Percentiles rank a stretch among this genome's conserved stretches.
phyloP scores from a whole-genome alignment of 164 flowering plant genomes.

The Paratinospora sagittata region DNA sequence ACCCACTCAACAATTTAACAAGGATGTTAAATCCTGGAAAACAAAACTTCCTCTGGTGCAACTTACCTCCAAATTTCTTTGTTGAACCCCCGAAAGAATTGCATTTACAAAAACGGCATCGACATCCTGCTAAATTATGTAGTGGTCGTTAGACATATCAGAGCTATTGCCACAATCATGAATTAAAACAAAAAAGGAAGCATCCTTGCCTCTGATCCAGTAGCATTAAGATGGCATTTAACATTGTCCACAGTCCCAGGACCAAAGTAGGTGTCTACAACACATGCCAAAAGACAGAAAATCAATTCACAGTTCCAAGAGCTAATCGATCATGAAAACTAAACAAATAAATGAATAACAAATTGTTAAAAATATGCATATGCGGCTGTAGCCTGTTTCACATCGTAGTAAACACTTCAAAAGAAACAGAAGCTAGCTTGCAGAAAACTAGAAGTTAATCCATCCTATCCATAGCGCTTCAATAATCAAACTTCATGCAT shows the following conservation, averaged over 20 bases:
- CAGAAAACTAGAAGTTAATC: neutral
- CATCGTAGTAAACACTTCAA: too few relatives aligned
- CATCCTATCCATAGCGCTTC: neutral
- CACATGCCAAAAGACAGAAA: conserved; percentile 1
- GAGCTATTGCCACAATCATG: neutral
- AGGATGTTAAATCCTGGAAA: neutral
- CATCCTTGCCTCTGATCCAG: conserved; percentile 55
- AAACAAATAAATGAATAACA: too few relatives aligned
- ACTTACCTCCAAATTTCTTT: conserved; percentile 88
- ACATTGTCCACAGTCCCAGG: conserved; percentile 71
- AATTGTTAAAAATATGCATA: too few relatives aligned
- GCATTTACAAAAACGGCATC: conserved; percentile 95
- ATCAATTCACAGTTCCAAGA: neutral
- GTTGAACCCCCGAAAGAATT: conserved; percentile 70
- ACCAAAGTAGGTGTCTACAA: conserved; percentile 81
- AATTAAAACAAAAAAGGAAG: neutral
- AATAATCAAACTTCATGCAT: neutral
- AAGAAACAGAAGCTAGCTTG: too few relatives aligned
- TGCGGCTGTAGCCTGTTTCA: neutral
- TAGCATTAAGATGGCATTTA: conserved; percentile 60
- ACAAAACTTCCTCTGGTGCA: neutral
- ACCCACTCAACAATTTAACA: neutral
- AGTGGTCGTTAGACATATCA: neutral
- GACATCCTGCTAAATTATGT: conserved; percentile 44
- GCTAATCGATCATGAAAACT: too few relatives aligned